phyloP scores from a whole-genome alignment of 306 rosid genomes.

The Nissolia schottii region DNA sequence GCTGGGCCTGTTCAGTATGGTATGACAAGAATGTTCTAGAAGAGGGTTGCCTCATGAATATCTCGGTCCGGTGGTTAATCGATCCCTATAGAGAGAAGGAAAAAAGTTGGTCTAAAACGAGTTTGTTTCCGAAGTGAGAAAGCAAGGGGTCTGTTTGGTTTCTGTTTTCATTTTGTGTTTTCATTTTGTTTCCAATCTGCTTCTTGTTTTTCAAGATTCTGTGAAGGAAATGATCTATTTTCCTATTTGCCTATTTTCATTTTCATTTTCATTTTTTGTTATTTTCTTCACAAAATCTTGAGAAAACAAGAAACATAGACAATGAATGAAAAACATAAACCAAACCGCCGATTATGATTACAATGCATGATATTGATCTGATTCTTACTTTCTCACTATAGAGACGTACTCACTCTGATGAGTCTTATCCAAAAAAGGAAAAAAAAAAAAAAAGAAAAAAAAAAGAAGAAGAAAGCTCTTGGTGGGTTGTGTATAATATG shows the following conservation, averaged over 20 bases:
- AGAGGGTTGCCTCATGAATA: neutral
- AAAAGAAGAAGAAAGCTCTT: neutral
- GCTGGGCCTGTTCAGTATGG: constrained; percentile 71
- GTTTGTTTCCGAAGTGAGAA: constrained; percentile 27
- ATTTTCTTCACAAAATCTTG: too few relatives aligned
- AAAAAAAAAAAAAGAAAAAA: too few relatives aligned
- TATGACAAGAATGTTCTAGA: constrained; percentile 68
- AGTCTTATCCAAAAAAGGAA: neutral
- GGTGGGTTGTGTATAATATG: neutral
- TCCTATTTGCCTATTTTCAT: too few relatives aligned
- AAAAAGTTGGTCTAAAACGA: neutral
- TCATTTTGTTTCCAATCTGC: too few relatives aligned
- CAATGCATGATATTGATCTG: neutral
- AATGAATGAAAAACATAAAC: too few relatives aligned
- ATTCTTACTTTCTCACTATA: neutral
- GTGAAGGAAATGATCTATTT: too few relatives aligned
- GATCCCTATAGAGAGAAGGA: neutral
- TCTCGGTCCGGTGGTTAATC: constrained; percentile 15
- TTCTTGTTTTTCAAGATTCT: too few relatives aligned
- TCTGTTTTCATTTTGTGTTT: too few relatives aligned
- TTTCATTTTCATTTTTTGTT: too few relatives aligned
- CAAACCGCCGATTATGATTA: neutral
- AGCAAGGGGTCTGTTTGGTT: too few relatives aligned
- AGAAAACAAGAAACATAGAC: too few relatives aligned
- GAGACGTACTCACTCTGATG: neutral